Percentiles rank a stretch among this genome's conserved stretches.
Evolutionary conservation across 1,284 basidiomycete species (phyloP).

Genomic region (Tilletia indica): DNA sequence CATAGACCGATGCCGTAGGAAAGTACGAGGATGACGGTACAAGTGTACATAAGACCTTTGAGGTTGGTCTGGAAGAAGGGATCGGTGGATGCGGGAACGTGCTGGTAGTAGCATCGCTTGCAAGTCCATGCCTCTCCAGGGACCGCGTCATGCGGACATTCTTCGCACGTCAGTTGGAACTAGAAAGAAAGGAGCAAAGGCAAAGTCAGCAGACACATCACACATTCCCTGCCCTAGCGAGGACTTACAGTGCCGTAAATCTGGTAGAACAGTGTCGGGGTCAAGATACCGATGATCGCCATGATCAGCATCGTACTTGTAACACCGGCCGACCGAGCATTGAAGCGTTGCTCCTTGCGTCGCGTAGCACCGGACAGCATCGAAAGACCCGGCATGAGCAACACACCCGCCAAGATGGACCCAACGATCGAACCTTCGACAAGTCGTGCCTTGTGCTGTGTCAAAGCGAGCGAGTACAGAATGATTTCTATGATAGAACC

Average conservation of each 20-base stretch:
- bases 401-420: conserved; percentile 84
- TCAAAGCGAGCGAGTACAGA: conserved; percentile 84
- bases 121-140: conserved; percentile 69
- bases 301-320: conserved; percentile 99
- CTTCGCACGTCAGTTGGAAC: conserved; percentile 90
- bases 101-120: conserved; percentile 88
- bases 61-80: conserved; percentile 96
- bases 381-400: conserved; percentile 93
- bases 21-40: conserved; percentile 81
- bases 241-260: conserved; percentile 88
- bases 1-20: conserved; percentile 95
- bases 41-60: conserved; percentile 89
- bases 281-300: conserved; percentile 95
- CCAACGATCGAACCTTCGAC: conserved; percentile 98
- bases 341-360: conserved; percentile 95
- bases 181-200: conserved; percentile 51
- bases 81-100: conserved; percentile 86
- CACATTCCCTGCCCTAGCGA: too few species aligned
- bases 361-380: conserved; percentile 93
- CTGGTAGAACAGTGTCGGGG: conserved; percentile 97
- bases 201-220: too few species aligned
- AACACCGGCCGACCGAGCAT: conserved; percentile 94
- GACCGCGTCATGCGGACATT: conserved; percentile 66
- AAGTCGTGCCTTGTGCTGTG: conserved; percentile 82
- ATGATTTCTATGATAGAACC: conserved; percentile 97